phyloP scores from a whole-genome alignment of 768 basidiomycete species.

The Suillus sp. region DNA sequence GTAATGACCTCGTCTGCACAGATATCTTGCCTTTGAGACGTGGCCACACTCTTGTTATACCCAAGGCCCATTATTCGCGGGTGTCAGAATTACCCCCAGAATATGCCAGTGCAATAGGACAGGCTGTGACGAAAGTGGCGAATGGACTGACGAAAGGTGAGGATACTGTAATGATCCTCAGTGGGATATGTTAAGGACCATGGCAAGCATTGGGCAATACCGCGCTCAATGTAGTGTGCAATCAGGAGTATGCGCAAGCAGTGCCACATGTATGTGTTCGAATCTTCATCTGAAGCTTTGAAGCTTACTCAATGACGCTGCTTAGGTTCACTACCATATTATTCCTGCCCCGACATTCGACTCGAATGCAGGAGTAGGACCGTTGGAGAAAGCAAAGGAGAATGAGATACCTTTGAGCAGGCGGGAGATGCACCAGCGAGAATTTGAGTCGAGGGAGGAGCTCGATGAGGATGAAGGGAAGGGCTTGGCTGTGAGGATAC shows the following conservation, averaged over 20 bases:
- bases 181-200: background rate
- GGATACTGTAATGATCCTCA: conserved; percentile 14
- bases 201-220: conserved; percentile 50
- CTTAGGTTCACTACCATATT: conserved; percentile 75
- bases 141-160: conserved; percentile 63
- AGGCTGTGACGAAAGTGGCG: conserved; percentile 61
- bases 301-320: conserved; percentile 4
- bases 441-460: conserved; percentile 57
- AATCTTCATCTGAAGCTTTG: background rate
- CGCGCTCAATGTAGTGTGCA: conserved; percentile 74
- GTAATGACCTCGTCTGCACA: conserved; percentile 26
- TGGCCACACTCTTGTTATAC: conserved; percentile 73
- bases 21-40: conserved; percentile 69
- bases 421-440: conserved; percentile 60
- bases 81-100: conserved; percentile 67
- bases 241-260: conserved; percentile 81
- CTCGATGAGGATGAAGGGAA: conserved; percentile 62
- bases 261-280: conserved; percentile 64
- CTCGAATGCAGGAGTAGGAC: conserved; percentile 13
- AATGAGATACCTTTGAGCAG: conserved; percentile 37
- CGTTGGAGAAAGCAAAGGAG: conserved; percentile 7
- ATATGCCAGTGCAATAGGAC: conserved; percentile 58
- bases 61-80: conserved; percentile 61
- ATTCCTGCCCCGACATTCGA: conserved; percentile 65
- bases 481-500: conserved; percentile 46